Base-by-base conservation (phyloP, 108 stramenopile genomes). In the Skeletonema grethae region DNA sequence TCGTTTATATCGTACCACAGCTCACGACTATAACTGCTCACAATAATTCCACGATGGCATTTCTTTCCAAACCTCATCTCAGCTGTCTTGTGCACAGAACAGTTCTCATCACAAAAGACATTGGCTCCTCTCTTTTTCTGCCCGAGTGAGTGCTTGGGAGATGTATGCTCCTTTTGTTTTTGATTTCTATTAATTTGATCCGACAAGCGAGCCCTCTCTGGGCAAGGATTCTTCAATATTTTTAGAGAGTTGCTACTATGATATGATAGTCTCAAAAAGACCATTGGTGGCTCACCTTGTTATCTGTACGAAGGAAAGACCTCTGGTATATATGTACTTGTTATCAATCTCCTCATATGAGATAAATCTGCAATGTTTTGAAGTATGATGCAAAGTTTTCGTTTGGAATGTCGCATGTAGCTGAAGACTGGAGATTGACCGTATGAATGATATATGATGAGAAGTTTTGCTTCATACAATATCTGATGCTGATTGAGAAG, bases 171-270 rank as follows among this genome's bases (percentile, higher is more conserved):
- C 25, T 28, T 28, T 28, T 28, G 25, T 34, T 43, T 29, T 15
- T 72, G 59, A 18, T 68, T 61, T 48, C 63, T 69, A 30, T 65
- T 11, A 63, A 77, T 64, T 34, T 77, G 68, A 30, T 63, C 11
- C 7, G 53, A 65, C 57, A 79, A 32, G n/a, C 77, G 77, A 18
- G 65, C 64, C 62, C 65, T 79, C 38, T 79, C 70, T 24, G 70
- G 77, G 2, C 61, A 70, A 34, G 70, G 70, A 34, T 63, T 46
- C 16, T 38, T 48, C 20, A 72, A 72, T 34, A 79, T 38, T 48
- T 62, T 60, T 0, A 63, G 70, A 31, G 69, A 55, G 34, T 72
- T 32, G 28, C 55, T 29, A 67, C 58, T 56, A 18, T 66, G 58
- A 12, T 28, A 28, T 28, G 25, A 72, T 45, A 20, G 72, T 2